Evolutionary conservation across 1,284 basidiomycete genomes (phyloP), one percentile per base, ranked within the genome.

Genomic region (Puccinia horiana): DNA sequence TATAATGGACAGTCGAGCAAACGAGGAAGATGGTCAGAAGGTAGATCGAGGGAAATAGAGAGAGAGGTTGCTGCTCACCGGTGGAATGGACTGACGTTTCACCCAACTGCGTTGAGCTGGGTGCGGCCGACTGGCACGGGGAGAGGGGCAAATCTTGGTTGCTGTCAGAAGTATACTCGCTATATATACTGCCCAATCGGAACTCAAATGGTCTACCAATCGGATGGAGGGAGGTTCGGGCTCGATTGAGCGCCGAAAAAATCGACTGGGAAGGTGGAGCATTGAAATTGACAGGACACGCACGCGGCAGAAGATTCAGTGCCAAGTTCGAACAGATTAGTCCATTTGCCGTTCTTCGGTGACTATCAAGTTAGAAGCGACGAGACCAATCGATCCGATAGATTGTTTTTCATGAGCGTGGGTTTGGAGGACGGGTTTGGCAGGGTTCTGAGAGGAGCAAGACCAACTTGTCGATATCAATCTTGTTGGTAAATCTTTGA

Each of bases 361-460:
- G 96, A 99, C 87, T 98, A 92, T 87, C 92, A 92, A 85, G 89
- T 98, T 26, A 90, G 91, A n/a, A n/a, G n/a, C n/a, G n/a, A n/a
- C n/a, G n/a, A n/a, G n/a, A n/a, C n/a, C n/a, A n/a, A n/a, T n/a
- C n/a, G n/a, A n/a, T n/a, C n/a, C n/a, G n/a, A n/a, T n/a, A n/a
- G n/a, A n/a, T n/a, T n/a, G n/a, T n/a, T n/a, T n/a, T n/a, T n/a
- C n/a, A n/a, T n/a, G n/a, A n/a, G n/a, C n/a, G n/a, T n/a, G n/a
- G n/a, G n/a, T n/a, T n/a, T n/a, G n/a, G n/a, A n/a, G n/a, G n/a
- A n/a, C n/a, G n/a, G n/a, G n/a, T n/a, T n/a, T n/a, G n/a, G n/a
- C n/a, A n/a, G n/a, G n/a, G n/a, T n/a, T n/a, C n/a, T n/a, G n/a
- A n/a, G n/a, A n/a, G n/a, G n/a, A n/a, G n/a, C n/a, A n/a, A n/a